Evolutionary conservation across 305 asterid species (phyloP), one percentile per base, ranked within the genome.

Genomic region (Rubia balearica): DNA sequence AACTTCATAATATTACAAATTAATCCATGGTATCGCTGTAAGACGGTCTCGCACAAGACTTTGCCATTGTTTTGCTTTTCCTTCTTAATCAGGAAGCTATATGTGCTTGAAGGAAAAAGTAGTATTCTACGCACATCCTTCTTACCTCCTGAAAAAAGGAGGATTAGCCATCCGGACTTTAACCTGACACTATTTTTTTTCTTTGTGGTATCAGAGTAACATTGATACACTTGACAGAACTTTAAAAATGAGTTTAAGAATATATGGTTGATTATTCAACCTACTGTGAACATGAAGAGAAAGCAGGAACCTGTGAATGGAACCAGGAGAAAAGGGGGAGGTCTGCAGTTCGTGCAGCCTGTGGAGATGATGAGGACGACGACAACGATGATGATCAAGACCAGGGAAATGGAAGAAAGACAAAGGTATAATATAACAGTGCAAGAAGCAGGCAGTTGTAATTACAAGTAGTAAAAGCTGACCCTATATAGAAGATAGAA

Each of bases 401-500:
- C 61, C 88, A 92, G 92, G 89, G 81, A 11, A 78, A 78, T 69
- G 86, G 87, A 61, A 80, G 65, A n/a, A 53, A n/a, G 40, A 82
- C 78, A 75, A 83, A 81, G 80, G 49, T 77, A n/a, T n/a, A n/a
- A 77, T 79, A 74, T 61, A 82, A 53, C 80, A 83, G 87, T 69
- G 85, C 70, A 67, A 82, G 83, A 80, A 83, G 78, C 74, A 85
- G 92, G 85, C 96, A 86, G 79, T 86, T 78, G 96, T 90, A 89
- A 77, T 88, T 90, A 82, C 85, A 67, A 65, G 79, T 75, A 82
- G 79, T 85, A 81, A 72, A 76, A 83, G 76, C 87, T 87, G 8
- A 90, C 84, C 90, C 69, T 93, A 92, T 93, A 89, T 86, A 89
- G 96, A 76, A 68, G 65, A 83, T 85, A 84, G 82, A 75, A 60